Evolutionary conservation across 1,284 basidiomycete genomes (phyloP), one percentile per base, ranked within the genome.

Genomic region (Wallemia mellicola): DNA sequence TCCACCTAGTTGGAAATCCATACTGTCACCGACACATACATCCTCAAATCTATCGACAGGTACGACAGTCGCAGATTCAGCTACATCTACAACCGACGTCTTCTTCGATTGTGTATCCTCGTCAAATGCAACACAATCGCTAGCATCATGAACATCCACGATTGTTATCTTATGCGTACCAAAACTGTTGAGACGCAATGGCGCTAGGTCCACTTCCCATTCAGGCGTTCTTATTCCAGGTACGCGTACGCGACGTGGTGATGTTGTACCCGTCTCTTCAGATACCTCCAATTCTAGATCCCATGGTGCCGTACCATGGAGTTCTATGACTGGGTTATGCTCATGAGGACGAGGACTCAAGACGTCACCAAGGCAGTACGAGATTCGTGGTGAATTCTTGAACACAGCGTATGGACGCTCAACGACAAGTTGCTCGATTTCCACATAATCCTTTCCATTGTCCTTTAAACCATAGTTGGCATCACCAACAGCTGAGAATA

Each of bases 1-100:
- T 59, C 92, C 92, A 70, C 95, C 88, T 22, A 98, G 74, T 66
- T 91, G 80, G 75, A 92, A 96, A 64, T 88, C 86, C 11, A 86
- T 77, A 58, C 79, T 76, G 65, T 96, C 91, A 26, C 91, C 92
- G 9, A 88, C 83, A 69, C 92, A 98, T 64, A 84, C 82, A 68
- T 96, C 82, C 63, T 75, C 75, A 58, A 80, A 76, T 55, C 81
- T 73, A 63, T 83, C 82, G 63, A 87, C 79, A 0, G 89, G 80
- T 30, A 88, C 77, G 61, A 98, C 91, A 9, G 86, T 80, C 7
- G 92, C 92, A 1, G 86, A 88, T 70, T 96, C 92, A 3, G 88
- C 86, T 11, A 96, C 88, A 63, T 94, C 86, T 27, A 30, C 25
- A 28, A 57, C 24, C 38, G 26, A 28, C 24, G 28, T 1, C 9